A percentile compares a stretch with the other conserved stretches of the same genome.
These are phyloP conservation scores for Brassica rapa DNA, from an alignment of 345 rosid genomes.

Conservation along the genomic window DNA sequence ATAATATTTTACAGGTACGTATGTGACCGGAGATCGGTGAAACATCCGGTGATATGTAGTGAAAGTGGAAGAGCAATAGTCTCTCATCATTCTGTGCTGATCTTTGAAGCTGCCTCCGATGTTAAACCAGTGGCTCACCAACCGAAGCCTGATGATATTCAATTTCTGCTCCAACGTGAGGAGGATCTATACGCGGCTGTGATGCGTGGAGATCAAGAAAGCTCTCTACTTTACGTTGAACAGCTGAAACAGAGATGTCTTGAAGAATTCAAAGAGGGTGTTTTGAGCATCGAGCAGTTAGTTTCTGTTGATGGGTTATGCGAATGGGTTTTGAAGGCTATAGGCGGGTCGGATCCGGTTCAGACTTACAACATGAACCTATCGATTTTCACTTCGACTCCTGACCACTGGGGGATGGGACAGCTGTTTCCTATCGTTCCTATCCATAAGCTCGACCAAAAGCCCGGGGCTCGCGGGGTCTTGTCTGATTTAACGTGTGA, in stretches of 20 bases:
- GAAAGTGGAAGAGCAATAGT: conserved; percentile 98
- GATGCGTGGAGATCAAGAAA: conserved; percentile 60
- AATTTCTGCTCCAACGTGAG: conserved; percentile 60
- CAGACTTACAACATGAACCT: conserved; percentile 80
- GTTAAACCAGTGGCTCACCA: conserved; percentile 30
- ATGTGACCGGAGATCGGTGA: conserved; percentile 71
- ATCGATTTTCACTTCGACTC: conserved; percentile 88
- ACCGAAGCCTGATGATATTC: conserved; percentile 43
- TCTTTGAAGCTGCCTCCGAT: conserved; percentile 76
- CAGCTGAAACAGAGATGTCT: conserved; percentile 78
- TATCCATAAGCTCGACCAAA: conserved; percentile 72
- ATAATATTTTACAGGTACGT: conserved; percentile 5
- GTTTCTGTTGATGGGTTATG: conserved; percentile 85
- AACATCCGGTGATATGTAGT: conserved; percentile 85
- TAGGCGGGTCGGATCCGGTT: conserved; percentile 56
- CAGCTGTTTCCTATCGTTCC: conserved; percentile 93
- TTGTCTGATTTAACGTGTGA: conserved; percentile 90
- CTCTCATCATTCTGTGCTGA: conserved; percentile 83
- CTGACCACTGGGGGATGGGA: conserved; percentile 91
- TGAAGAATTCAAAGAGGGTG: conserved; percentile 80
- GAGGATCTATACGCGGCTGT: conserved; percentile 65
- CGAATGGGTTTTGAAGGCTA: conserved; percentile 58
- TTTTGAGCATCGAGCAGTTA: conserved; percentile 68
- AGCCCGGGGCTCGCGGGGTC: conserved; percentile 68
- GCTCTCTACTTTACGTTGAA: conserved; percentile 71